Evolutionary conservation across 805 yeast species (phyloP), one percentile per base, ranked within the genome.

Genomic region (Vanderwaltozyma verrucispora): DNA sequence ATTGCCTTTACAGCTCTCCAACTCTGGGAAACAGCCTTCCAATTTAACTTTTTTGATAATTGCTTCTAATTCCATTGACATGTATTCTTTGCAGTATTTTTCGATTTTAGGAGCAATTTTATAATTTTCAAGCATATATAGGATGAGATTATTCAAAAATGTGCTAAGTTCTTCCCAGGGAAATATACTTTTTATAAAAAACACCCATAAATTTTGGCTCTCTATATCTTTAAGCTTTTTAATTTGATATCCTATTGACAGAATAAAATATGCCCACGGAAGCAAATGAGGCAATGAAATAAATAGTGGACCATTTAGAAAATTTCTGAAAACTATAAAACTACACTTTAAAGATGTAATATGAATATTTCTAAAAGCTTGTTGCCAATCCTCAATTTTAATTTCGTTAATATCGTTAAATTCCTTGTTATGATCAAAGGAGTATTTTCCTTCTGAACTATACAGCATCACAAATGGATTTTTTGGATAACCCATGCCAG

Each of bases 1-100:
- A 0, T 85, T 72, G 2, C 92, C 92, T 86, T 88, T 80, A 50
- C 87, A 77, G 51, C 77, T 77, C 87, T 87, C 80, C 15, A 77
- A 80, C 56, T 83, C 94, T 32, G 82, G 75, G 34, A 82, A 61
- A 8, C 7, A 24, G 11, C 11, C 13, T 12, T 24, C 13, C 4
- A 13, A 11, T 4, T 24, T 24, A 4, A 24, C 13, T 4, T 4
- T 24, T 10, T 24, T 24, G 9, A 24, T 9, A 7, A 24, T 8
- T 8, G 11, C 13, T 10, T 24, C n/a, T 4, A 24, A 24, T 8
- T 24, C 27, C 13, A 8, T 24, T 8, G 9, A 8, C 11, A 24
- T 8, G 11, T 10, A 24, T 24, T 24, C 11, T 11, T 12, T 11
- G 13, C 27, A 24, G 4, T 8, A 24, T 10, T 4, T 4, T 13